A percentile compares a stretch with the other conserved stretches of the same genome.
Conservation (phyloP, 208 protist species). For the Angomonas desouzai region DNA sequence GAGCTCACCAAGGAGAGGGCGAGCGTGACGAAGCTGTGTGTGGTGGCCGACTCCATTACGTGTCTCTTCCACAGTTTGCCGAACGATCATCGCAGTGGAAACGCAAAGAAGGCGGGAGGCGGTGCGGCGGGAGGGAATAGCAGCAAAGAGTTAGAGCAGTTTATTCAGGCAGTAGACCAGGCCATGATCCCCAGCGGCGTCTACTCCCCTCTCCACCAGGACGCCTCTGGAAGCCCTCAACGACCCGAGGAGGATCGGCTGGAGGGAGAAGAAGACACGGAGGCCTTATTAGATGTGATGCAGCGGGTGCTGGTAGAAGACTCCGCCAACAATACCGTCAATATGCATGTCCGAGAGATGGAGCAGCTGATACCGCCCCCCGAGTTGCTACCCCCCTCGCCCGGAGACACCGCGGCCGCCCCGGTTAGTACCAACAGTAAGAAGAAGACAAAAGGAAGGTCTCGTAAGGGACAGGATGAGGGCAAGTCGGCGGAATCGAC, state of each 20-base stretch:
- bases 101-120: background rate
- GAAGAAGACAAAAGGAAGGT: conserved; percentile 14
- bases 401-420: background rate
- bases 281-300: background rate
- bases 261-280: conserved; percentile 2
- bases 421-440: conserved; percentile 3
- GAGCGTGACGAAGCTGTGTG: conserved; percentile 81
- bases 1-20: conserved; percentile 58
- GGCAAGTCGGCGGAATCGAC: background rate
- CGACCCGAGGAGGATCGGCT: background rate
- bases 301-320: conserved; percentile 67
- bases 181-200: background rate
- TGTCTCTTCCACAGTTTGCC: conserved; percentile 51
- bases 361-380: conserved; percentile 68
- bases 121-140: background rate
- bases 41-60: conserved; percentile 67
- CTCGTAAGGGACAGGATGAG: background rate
- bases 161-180: background rate
- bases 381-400: conserved; percentile 29
- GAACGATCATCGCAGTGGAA: background rate
- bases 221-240: background rate
- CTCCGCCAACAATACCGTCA: conserved; percentile 53
- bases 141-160: background rate
- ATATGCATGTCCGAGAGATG: conserved; percentile 82
- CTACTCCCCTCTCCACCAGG: background rate